A percentile compares a stretch with the other conserved stretches of the same genome.
These are phyloP conservation scores for Strigomonas culicis DNA, from an alignment of 208 protist genomes.

Conservation along the genomic window DNA sequence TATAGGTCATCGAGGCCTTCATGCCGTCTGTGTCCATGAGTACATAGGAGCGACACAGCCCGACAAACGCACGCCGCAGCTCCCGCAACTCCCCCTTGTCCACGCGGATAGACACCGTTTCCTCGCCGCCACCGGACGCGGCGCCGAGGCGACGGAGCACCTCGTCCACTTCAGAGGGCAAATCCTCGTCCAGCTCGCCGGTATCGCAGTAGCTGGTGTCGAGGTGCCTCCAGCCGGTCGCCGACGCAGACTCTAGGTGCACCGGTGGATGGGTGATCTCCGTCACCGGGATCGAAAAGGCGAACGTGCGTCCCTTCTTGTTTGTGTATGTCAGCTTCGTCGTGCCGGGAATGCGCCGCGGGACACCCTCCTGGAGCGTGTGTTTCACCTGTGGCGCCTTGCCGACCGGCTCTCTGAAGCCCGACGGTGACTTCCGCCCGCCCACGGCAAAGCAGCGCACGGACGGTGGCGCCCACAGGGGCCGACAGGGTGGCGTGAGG, in stretches of 20 bases:
- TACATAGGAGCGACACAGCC: slow-evolving; percentile 72
- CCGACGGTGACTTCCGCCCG: slow-evolving; percentile 23
- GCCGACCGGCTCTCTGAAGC: slow-evolving; percentile 30
- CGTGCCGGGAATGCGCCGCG: slow-evolving; percentile 67
- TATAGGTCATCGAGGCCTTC: slow-evolving; percentile 58
- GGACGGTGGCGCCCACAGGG: too few species aligned
- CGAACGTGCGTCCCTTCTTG: slow-evolving; percentile 75
- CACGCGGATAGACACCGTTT: slow-evolving; percentile 15
- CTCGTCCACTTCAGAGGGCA: slow-evolving; percentile 77
- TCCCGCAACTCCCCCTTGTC: slow-evolving; percentile 21
- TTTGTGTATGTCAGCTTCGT: slow-evolving; percentile 88
- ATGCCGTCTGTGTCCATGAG: slow-evolving; percentile 85
- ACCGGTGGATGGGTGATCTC: slow-evolving; percentile 76
- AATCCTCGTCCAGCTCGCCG: slow-evolving; percentile 75
- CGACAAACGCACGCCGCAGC: slow-evolving; percentile 45
- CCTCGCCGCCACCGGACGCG: background rate
- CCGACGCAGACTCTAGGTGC: slow-evolving; percentile 25
- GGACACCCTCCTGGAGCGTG: slow-evolving; percentile 20
- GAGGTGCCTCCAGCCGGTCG: slow-evolving; percentile 55
- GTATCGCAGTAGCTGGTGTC: slow-evolving; percentile 81
- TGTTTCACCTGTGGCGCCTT: slow-evolving; percentile 68
- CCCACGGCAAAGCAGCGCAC: slow-evolving; percentile 30
- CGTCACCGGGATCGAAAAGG: slow-evolving; percentile 72
- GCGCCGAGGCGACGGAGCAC: slow-evolving; percentile 15
- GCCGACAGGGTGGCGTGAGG: too few species aligned